Base-by-base conservation (phyloP, 371 early-diverging fungal genomes). In the Mortierella sp. region DNA sequence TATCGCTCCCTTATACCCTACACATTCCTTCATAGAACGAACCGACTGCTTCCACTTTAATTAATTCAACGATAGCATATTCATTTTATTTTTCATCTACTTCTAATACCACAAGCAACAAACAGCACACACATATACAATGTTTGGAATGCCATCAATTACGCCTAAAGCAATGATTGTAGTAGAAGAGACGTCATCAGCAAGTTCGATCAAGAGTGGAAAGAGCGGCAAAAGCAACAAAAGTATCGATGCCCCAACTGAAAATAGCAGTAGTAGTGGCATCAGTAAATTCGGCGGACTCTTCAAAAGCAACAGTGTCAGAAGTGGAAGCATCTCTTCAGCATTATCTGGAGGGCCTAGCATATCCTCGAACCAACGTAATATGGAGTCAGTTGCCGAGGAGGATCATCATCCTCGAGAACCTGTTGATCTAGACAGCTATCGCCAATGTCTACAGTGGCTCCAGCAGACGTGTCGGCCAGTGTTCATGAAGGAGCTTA, bases 381-480 rank as follows among this genome's bases (percentile, higher is more conserved):
- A 58, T 17, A 73, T 78, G 73, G 66, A 66, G 9, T 55, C 70
- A 5, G 62, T 78, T 19, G 6, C 37, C 0, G 78, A 78, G 26
- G 78, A 72, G n/a, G 66, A 49, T 19, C 15, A 29, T 15, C 23
- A 64, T 6, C 61, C 47, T 22, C 26, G 23, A 8, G 26, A 61
- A 17, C 35, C 72, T 0, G 29, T 75, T 9, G 71, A 80, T 55
- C 43, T 74, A 13, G 75, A 80, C 6, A 59, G 28, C 31, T 75
- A 80, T 42, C 81, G 81, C 51, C 75, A 74, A 31, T 66, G 63
- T 29, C 72, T 80, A 4, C 75, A 80, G 22, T 80, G 81, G 81
- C 62, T 80, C 23, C 81, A 80, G 29, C 81, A 80, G 47, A 80
- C 81, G 3, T 80, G 81, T 43, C 75, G 81, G 8, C 81, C 81